Evolutionary conservation across 2,329 filamentous ascomycete species (phyloP).

Genomic region (Aspergillus felis): DNA sequence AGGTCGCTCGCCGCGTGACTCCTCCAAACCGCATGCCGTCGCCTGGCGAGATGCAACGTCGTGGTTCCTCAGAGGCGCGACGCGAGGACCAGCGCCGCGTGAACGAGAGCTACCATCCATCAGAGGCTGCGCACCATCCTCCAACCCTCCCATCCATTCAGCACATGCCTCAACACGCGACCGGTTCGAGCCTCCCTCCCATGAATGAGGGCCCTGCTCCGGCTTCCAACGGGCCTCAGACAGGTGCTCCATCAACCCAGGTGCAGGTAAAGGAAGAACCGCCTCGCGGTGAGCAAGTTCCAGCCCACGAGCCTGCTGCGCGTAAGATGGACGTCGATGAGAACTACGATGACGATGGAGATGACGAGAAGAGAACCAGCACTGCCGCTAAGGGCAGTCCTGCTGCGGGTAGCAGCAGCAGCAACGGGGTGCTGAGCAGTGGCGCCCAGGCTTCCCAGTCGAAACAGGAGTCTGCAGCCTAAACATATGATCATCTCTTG

Average conservation of each 20-base stretch:
- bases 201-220: conserved; percentile 45
- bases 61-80: conserved; percentile 70
- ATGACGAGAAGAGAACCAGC: conserved; percentile 65
- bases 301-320: conserved; percentile 74
- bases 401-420: conserved; percentile 23
- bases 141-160: conserved; percentile 55
- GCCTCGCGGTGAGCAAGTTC: conserved; percentile 45
- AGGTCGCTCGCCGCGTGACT: conserved; percentile 72
- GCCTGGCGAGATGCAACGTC: conserved; percentile 64
- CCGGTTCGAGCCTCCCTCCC: conserved; percentile 55
- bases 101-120: conserved; percentile 82
- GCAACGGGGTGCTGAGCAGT: conserved; percentile 23
- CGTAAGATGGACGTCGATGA: conserved; percentile 97
- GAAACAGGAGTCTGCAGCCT: conserved; percentile 29
- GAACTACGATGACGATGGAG: conserved; percentile 91
- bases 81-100: conserved; percentile 67
- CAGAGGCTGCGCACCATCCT: conserved; percentile 84
- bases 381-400: conserved; percentile 33
- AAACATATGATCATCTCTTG: conserved; percentile 4
- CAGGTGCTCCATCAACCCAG: conserved; percentile 42
- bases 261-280: conserved; percentile 57
- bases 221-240: conserved; percentile 41
- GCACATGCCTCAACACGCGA: conserved; percentile 43
- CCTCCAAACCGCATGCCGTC: conserved; percentile 56
- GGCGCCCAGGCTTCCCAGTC: conserved; percentile 27